A percentile compares a stretch with the other conserved stretches of the same genome.
Conservation (phyloP, 768 basidiomycete genomes). For the Brasilioporus rufonigricans region DNA sequence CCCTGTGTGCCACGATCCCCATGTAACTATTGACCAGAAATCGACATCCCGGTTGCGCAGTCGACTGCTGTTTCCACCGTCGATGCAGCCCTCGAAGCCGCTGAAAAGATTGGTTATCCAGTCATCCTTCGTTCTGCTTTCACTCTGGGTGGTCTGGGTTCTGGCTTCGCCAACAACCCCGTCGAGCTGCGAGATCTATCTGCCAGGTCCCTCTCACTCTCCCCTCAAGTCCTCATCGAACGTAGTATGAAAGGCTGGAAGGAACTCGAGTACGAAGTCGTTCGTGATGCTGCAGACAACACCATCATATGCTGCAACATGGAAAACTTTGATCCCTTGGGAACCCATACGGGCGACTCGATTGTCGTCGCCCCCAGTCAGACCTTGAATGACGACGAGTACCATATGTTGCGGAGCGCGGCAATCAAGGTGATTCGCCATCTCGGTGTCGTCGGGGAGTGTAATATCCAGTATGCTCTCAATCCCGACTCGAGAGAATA, state of each 20-base stretch:
- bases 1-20: not conserved
- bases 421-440: conserved; percentile 95
- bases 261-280: conserved; percentile 98
- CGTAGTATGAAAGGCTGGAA: conserved; percentile 99
- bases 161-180: conserved; percentile 93
- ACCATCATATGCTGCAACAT: conserved; percentile 99
- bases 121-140: conserved; percentile 97
- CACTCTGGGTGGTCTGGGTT: conserved; percentile 96
- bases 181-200: conserved; percentile 94
- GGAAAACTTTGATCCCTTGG: conserved; percentile 99
- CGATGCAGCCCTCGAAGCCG: conserved; percentile 88
- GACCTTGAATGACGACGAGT: conserved; percentile 95
- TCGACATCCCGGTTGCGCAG: conserved; percentile 92
- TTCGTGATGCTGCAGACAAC: conserved; percentile 97
- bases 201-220: conserved; percentile 85
- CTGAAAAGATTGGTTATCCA: conserved; percentile 90
- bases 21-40: conserved; percentile 55
- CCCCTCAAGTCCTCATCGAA: conserved; percentile 96
- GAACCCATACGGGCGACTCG: conserved; percentile 98
- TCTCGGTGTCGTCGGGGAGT: conserved; percentile 90
- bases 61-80: conserved; percentile 97
- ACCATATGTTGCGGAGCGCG: conserved; percentile 97
- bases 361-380: conserved; percentile 99
- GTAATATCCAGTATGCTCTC: conserved; percentile 97
- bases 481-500: conserved; percentile 92